A percentile compares a stretch with the other conserved stretches of the same genome.
phyloP scores from a whole-genome alignment of 768 basidiomycete species.

The Hypholoma sublateritium region DNA sequence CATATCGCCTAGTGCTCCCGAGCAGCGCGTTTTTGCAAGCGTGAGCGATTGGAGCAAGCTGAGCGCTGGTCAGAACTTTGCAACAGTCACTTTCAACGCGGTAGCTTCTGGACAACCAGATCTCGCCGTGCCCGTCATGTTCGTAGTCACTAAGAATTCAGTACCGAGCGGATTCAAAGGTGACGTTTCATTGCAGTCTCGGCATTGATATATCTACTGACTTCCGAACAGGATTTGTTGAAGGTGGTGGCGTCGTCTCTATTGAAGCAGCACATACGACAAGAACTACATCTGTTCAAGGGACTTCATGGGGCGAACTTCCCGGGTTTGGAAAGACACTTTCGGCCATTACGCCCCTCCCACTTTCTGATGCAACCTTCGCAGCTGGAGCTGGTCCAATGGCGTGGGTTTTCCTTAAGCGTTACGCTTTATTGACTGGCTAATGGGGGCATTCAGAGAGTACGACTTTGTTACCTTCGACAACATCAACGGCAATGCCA shows the following conservation, averaged over 20 bases:
- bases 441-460: conserved; percentile 34
- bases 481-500: conserved; percentile 45
- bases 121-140: conserved; percentile 28
- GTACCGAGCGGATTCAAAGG: conserved; percentile 50
- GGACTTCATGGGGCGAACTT: conserved; percentile 58
- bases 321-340: conserved; percentile 60
- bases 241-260: conserved; percentile 60
- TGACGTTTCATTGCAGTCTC: conserved; percentile 16
- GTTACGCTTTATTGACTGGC: too few species aligned
- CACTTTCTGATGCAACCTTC: conserved; percentile 52
- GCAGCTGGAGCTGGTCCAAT: conserved; percentile 62
- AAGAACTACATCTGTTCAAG: conserved; percentile 45
- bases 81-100: conserved; percentile 47
- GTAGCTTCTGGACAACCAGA: conserved; percentile 39
- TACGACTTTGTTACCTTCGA: conserved; percentile 70
- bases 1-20: conserved; percentile 45
- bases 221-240: conserved; percentile 50
- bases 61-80: conserved; percentile 32
- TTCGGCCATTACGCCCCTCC: conserved; percentile 63
- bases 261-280: conserved; percentile 66
- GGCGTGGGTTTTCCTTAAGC: conserved; percentile 30
- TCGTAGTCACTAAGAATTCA: conserved; percentile 37
- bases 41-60: conserved; percentile 59
- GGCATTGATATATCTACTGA: not conserved
- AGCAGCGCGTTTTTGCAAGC: conserved; percentile 52